Base-by-base conservation (phyloP, 164 flowering plant species). In the Malania oleifera region DNA sequence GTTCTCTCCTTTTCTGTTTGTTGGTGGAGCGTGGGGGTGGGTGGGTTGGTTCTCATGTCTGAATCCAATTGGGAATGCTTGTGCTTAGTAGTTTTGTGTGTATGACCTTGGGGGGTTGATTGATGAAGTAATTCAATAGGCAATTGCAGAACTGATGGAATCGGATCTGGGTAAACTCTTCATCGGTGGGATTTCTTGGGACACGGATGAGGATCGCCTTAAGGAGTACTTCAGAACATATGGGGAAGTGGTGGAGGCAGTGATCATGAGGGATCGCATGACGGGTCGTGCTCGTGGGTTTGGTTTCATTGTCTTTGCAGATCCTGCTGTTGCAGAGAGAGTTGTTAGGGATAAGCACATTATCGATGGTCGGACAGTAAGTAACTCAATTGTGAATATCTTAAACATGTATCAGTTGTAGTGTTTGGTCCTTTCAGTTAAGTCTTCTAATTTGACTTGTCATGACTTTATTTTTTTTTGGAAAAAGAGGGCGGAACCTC, bases 111-210 rank as follows among this genome's bases (percentile, higher is more conserved):
- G 26, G 24, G 37, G 59, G 26, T 62, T 40, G 34, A 61, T 61
- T 53, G 51, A 19, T 62, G 64, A 13, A 27, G 54, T 15, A 22
- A 60, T 67, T 61, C 51, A 38, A 26, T 11, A 54, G 63, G 61
- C 56, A 43, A 31, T 72, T 61, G 70, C 61, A 77, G 82, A 59
- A 64, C 66, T 55, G 75, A 89, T 89, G 91, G 91, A 88, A 76
- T 77, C 84, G 4, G 96, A 87, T 80, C 87, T 74, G 54, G 98
- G 95, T 4, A 88, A 91, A 80, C 86, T 88, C 47, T 91, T 89
- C 69, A 77, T 91, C 46, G 98, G 98, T 61, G 98, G 96, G 63
- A 84, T 88, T 65, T 89, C 96, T 0, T 89, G 95, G 95, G 95
- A 86, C 68, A 86, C 95, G 9, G 80, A 80, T 67, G 95, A 89